A percentile compares a stretch with the other conserved stretches of the same genome.
Conservation (phyloP, 2,329 filamentous ascomycete species). For the Calycina herbarum region DNA sequence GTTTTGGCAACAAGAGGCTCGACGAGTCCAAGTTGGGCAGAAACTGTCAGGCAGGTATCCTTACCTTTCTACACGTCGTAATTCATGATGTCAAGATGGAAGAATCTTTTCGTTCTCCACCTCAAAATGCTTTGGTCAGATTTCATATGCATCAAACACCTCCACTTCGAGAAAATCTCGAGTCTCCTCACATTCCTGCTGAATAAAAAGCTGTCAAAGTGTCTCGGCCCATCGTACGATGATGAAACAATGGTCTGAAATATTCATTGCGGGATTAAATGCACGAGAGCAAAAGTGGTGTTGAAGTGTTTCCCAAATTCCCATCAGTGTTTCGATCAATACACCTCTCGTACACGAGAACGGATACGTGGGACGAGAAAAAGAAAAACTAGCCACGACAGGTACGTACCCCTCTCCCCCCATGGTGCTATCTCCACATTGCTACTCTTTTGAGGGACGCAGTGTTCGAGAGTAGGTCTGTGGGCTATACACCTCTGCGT, state of each 20-base stretch:
- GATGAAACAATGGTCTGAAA: background rate
- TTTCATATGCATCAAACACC: background rate
- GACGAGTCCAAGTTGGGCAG: background rate
- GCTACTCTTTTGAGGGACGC: background rate
- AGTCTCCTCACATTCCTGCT: background rate
- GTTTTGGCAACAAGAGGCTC: background rate
- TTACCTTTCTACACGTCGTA: background rate
- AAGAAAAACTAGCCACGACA: background rate
- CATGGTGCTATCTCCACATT: background rate
- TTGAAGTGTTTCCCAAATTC: no score
- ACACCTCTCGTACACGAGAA: background rate
- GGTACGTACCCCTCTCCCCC: background rate
- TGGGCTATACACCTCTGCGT: background rate
- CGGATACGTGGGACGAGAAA: background rate
- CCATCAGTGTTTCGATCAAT: no score
- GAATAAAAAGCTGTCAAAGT: background rate
- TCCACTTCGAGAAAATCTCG: background rate
- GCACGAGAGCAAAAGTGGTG: no score
- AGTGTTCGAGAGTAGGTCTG: slow-evolving; percentile 3
- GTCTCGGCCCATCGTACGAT: background rate
- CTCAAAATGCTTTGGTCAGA: background rate
- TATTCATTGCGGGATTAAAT: no score
- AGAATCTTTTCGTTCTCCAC: background rate
- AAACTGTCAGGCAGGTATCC: background rate
- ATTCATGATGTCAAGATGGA: background rate